Percentiles rank a stretch among this genome's conserved stretches.
These are phyloP conservation scores for Dioscorea alata DNA, from an alignment of 106 monocot genomes.

Conservation along the genomic window DNA sequence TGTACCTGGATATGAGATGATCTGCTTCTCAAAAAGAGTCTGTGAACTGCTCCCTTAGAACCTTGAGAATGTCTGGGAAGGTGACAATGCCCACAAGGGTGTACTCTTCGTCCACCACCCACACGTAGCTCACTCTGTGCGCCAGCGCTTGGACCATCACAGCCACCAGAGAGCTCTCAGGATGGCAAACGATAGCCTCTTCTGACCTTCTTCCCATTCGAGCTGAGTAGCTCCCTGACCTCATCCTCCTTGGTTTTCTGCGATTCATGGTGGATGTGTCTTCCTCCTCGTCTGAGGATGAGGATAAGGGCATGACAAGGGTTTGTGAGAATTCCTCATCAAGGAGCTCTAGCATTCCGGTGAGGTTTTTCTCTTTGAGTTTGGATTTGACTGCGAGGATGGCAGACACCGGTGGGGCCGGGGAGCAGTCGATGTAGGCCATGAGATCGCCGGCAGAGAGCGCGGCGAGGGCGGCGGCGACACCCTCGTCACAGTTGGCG, in stretches of 20 bases:
- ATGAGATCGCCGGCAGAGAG: conserved; percentile 72
- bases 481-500: conserved; percentile 45
- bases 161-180: conserved; percentile 76
- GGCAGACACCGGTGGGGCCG: conserved; percentile 19
- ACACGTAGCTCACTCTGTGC: conserved; percentile 66
- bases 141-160: conserved; percentile 85
- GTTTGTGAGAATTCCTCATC: conserved; percentile 16
- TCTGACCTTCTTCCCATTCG: conserved; percentile 25
- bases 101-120: conserved; percentile 72
- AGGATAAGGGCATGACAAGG: not conserved
- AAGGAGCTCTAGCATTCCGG: conserved; percentile 55
- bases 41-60: conserved; percentile 49
- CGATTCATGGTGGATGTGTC: no score
- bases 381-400: conserved; percentile 27
- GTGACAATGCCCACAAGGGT: conserved; percentile 54
- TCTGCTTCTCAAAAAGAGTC: no score
- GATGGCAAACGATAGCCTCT: conserved; percentile 51
- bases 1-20: no score
- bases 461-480: conserved; percentile 46
- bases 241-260: conserved; percentile 14
- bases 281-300: conserved; percentile 28
- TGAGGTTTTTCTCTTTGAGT: conserved; percentile 34
- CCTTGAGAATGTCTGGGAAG: conserved; percentile 40
- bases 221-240: conserved; percentile 33
- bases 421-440: conserved; percentile 57